Conservation (phyloP, 2,329 filamentous ascomycete species). For the Colletotrichum filicis region DNA sequence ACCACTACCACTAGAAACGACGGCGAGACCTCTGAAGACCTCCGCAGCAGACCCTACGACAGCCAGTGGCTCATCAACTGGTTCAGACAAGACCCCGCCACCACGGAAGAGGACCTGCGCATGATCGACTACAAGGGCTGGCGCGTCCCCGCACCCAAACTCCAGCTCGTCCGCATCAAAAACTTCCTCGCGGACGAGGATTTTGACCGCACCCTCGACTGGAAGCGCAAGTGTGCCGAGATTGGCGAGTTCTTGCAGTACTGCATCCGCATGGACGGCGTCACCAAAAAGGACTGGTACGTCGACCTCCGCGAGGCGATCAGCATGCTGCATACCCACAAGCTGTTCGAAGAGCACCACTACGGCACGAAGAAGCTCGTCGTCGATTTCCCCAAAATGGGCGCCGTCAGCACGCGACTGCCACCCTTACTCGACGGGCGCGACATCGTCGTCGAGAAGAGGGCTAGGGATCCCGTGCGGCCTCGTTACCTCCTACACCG, state of each 20-base stretch:
- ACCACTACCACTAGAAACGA: neutral
- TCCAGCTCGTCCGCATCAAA: constrained; percentile 45
- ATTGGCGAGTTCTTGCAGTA: constrained; percentile 52
- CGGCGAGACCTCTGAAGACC: neutral
- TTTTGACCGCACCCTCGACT: constrained; percentile 51
- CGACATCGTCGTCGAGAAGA: constrained; percentile 5
- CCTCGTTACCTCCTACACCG: constrained; percentile 34
- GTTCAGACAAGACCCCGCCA: constrained; percentile 27
- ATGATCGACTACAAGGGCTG: constrained; percentile 47
- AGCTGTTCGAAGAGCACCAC: constrained; percentile 48
- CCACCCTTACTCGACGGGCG: constrained; percentile 39
- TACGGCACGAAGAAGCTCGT: constrained; percentile 42
- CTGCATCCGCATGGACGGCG: constrained; percentile 40
- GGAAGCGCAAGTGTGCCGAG: constrained; percentile 49
- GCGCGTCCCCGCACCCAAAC: constrained; percentile 45
- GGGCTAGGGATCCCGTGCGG: neutral
- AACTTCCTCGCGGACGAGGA: constrained; percentile 64
- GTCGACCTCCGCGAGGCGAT: constrained; percentile 43
- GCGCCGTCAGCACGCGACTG: constrained; percentile 40
- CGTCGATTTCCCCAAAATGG: constrained; percentile 39
- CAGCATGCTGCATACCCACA: constrained; percentile 47
- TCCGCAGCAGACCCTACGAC: neutral
- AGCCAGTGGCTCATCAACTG: constrained; percentile 29
- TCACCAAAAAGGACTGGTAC: constrained; percentile 42
- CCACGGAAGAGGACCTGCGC: constrained; percentile 19